Base-by-base conservation (phyloP, 225 moss, liverwort and hornwort genomes). In the Sphagnum contortum region DNA sequence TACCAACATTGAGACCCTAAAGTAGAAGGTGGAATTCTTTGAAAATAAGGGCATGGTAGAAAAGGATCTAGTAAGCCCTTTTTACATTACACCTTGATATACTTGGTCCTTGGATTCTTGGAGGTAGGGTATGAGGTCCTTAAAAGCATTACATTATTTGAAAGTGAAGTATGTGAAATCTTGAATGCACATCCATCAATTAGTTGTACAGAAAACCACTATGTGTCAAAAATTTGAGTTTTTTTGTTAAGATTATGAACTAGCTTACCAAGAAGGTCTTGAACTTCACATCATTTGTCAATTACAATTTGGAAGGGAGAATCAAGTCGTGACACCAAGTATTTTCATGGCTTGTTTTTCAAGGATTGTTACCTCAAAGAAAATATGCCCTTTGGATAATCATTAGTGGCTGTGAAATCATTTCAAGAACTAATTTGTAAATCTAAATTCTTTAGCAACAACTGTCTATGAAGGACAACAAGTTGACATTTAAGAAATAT, bases 361-460 rank as follows among this genome's bases (percentile, higher is more conserved):
- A 81, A 74, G 81, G 81, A 29, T 49, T 81, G 49, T 47, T 81
- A 60, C 74, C 74, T 53, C 74, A 68, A 66, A 81, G 66, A 71
- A 67, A 47, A 48, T 81, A 81, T 69, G 77, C 81, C 60, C 77
- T 81, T 45, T 74, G 81, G 48, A 81, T 74, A 12, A 81, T 81
- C 2, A 57, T 81, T 50, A 77, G 81, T 48, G 77, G 81, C 9
- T 81, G 77, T 45, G 81, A 81, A 68, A 63, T 44, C 67, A 77
- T 64, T 81, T 81, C 10, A 69, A 61, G 60, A 74, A 57, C 10
- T 74, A 72, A 59, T 81, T 57, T 71, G 66, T 81, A 62, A 58
- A 68, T 69, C 67, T 77, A 64, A 74, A 81, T 61, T 74, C 81
- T 65, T 63, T 60, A 4, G 81, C 81, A 63, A 74, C 69, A 71